A percentile compares a stretch with the other conserved stretches of the same genome.
Conservation (phyloP, 352 stramenopile genomes). For the Phytopythium aichiense region DNA sequence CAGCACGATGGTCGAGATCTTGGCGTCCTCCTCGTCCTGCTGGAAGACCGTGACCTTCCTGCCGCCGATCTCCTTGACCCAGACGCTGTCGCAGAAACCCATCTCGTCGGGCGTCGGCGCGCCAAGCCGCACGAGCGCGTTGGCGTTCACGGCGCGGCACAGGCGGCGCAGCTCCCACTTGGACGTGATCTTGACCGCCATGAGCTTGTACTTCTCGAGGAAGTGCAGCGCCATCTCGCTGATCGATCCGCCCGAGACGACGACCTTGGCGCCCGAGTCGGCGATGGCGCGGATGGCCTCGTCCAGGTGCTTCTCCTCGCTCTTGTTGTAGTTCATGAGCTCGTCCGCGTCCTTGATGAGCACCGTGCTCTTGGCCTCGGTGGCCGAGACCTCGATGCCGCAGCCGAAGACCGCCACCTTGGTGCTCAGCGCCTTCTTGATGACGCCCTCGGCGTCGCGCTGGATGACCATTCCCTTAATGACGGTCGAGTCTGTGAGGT, state of each 20-base stretch:
- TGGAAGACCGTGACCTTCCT: constrained; percentile 96
- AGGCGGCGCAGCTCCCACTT: constrained; percentile 99
- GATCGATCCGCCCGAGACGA: constrained; percentile 96
- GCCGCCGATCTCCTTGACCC: constrained; percentile 95
- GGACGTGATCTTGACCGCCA: constrained; percentile 96
- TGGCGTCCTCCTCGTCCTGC: constrained; percentile 92
- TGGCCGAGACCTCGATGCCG: constrained; percentile 95
- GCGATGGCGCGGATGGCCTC: constrained; percentile 97
- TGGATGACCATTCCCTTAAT: constrained; percentile 97
- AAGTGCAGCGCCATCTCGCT: constrained; percentile 99
- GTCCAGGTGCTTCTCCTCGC: constrained; percentile 97
- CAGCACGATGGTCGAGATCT: constrained; percentile 96
- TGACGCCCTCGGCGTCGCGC: constrained; percentile 89
- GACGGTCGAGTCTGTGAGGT: constrained; percentile 94
- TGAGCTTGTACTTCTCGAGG: constrained; percentile 97
- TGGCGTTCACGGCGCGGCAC: constrained; percentile 95
- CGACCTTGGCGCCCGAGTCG: constrained; percentile 93
- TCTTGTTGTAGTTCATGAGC: constrained; percentile 99
- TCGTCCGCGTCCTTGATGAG: constrained; percentile 99
- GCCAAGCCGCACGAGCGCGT: constrained; percentile 96
- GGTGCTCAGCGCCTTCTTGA: constrained; percentile 90
- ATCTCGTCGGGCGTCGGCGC: constrained; percentile 98
- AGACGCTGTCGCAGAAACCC: constrained; percentile 92
- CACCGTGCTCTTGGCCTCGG: constrained; percentile 99
- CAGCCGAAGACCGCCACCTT: constrained; percentile 98